Percentiles rank a stretch among this genome's conserved stretches.
Evolutionary conservation across 352 stramenopile genomes (phyloP).

Genomic region (Phytopythium mirpurense): DNA sequence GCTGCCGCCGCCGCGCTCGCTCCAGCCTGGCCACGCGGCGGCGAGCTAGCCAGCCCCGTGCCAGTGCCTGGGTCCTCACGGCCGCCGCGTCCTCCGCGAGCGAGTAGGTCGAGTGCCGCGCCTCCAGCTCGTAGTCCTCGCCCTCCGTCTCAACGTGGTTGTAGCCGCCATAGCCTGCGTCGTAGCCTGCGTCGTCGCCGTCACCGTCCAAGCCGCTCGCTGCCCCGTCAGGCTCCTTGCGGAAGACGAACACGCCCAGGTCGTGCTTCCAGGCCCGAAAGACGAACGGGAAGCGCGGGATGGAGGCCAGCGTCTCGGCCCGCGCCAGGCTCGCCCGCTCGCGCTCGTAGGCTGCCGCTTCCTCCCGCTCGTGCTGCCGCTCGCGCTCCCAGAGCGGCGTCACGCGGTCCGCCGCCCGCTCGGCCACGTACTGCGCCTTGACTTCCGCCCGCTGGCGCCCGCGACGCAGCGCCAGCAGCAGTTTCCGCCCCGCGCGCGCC

Average conservation of each 20-base stretch:
- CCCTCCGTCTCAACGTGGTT: constrained; percentile 25
- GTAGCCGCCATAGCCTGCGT: constrained; percentile 33
- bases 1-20: constrained; percentile 23
- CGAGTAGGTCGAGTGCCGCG: constrained; percentile 52
- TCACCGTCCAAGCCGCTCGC: constrained; percentile 6
- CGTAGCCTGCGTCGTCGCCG: no score
- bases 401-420: constrained; percentile 54
- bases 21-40: constrained; percentile 18
- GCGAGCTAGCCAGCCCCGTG: constrained; percentile 36
- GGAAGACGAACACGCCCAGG: constrained; percentile 1
- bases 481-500: constrained; percentile 29
- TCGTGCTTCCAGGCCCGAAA: constrained; percentile 11
- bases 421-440: constrained; percentile 41
- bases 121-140: constrained; percentile 12
- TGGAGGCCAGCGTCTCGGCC: constrained; percentile 26
- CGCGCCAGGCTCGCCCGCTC: constrained; percentile 29
- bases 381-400: constrained; percentile 62
- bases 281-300: constrained; percentile 48
- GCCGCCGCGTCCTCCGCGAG: constrained; percentile 52
- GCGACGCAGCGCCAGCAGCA: constrained; percentile 33
- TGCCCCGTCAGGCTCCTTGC: background rate
- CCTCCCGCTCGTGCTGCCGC: constrained; percentile 43
- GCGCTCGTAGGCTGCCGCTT: constrained; percentile 34
- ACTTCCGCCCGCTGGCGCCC: constrained; percentile 27
- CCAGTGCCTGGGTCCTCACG: constrained; percentile 36